Base-by-base conservation (phyloP, 2,329 filamentous ascomycete genomes). In the Balansia obtecta region DNA sequence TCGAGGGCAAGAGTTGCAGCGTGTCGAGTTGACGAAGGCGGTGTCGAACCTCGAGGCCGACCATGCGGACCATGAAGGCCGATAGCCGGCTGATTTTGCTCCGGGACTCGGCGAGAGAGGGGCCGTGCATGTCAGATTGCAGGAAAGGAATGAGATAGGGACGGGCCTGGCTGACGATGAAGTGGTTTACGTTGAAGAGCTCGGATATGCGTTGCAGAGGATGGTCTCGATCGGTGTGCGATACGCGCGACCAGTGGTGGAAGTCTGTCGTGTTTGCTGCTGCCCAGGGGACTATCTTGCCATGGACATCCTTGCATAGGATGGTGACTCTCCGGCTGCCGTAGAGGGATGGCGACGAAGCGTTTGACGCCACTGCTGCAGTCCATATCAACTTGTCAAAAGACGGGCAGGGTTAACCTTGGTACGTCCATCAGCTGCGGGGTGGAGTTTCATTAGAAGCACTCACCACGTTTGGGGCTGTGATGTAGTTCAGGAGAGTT, bases 101-200 rank as follows among this genome's bases (percentile, higher is more conserved):
- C 60, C 71, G 78, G 54, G 72, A 80, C 64, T 71, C 77, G 57
- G 71, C 77, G 62, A 74, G 77, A 57, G 80, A 79, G 0, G 86
- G 84, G 4, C 85, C 83, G 65, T 90, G 86, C 70, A 90, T 81
- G 57, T 91, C 86, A 44, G 83, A 85, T 54, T 85, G 82, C 5
- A 94, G 73, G 59, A 95, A 93, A 0, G 90, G 90, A 30, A 91
- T 83, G 15, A 95, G 74, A 65, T 95, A 95, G 0, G 91, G 91
- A 3, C 90, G 78, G 1, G 91, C 89, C 69, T 96, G 91, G 56
- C 86, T 93, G 57, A 97, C 82, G 56, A 97, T 88, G 68, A 94
- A 96, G 70, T 96, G 90, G 63, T 95, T 94, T 49, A 94, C 87
- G 63, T 94, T 94, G 75, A 93, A 93, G 11, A 91, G 77, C 67